Percentiles rank a stretch among this genome's conserved stretches.
Evolutionary conservation across 139 green algal genomes (phyloP).

Genomic region (Chlorella sp.): DNA sequence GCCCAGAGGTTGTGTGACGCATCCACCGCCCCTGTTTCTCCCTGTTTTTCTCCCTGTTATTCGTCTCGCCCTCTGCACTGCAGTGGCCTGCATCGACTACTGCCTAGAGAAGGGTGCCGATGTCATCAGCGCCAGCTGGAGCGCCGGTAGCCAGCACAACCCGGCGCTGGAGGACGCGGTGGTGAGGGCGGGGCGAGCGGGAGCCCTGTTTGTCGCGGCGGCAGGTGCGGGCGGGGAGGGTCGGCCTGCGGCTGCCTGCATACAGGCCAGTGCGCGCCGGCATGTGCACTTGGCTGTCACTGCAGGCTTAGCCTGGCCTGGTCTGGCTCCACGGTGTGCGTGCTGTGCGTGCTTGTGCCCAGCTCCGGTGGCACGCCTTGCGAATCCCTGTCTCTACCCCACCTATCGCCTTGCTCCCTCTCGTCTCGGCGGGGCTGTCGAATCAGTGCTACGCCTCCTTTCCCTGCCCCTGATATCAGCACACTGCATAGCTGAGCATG

Average conservation of each 20-base stretch:
- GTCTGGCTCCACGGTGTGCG: no score
- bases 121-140: slow-evolving; percentile 38
- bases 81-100: slow-evolving; percentile 38
- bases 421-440: no score
- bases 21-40: no score
- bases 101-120: slow-evolving; percentile 8
- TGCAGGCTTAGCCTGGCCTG: neutral
- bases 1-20: no score
- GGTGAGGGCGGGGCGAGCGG: neutral
- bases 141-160: slow-evolving; percentile 16
- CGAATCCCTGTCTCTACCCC: no score
- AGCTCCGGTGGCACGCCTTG: no score
- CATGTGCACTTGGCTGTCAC: neutral
- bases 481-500: no score
- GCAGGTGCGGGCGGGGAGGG: neutral
- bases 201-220: neutral
- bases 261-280: neutral
- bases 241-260: neutral
- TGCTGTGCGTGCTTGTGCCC: no score
- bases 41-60: no score
- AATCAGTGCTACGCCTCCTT: no score
- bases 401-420: no score
- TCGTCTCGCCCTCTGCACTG: neutral
- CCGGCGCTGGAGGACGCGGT: slow-evolving; percentile 21
- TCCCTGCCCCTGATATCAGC: no score